Base-by-base conservation (phyloP, 2,329 filamentous ascomycete species). In the Pseudogymnoascus sp. region DNA sequence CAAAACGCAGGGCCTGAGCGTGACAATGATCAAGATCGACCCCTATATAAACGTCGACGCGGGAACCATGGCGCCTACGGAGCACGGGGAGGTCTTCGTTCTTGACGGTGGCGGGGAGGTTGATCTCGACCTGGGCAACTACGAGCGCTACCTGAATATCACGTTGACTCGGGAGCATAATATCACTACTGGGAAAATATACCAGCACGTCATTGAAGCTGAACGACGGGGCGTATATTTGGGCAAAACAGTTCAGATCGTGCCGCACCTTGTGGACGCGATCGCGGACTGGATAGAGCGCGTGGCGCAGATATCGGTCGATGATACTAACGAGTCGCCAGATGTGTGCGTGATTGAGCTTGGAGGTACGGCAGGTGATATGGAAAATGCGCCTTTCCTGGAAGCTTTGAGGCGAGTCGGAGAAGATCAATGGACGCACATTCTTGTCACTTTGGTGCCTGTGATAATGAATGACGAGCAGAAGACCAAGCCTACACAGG, bases 151-250 rank as follows among this genome's bases (percentile, higher is more conserved):
- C 73, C 86, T 96, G 61, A 88, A 88, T 72, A 88, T 93, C 68
- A 90, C 88, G 62, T 82, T 97, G 66, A 91, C 86, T 9, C 82
- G 88, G 66, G 91, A 96, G 70, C 91, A 93, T 80, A 97, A 97
- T 77, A 96, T 99, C 76, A 99, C 95, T 2, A 96, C 93, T 4
- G 95, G 95, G 73, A 97, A 97, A 80, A 91, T 97, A 69, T 97
- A 97, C 78, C 83, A 91, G 72, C 86, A 89, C 70, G 93, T 97
- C 61, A 92, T 96, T 70, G 85, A 92, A 72, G 86, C 85, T 65
- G 83, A 85, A 72, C 78, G 83, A 17, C 76, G 77, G 42, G 87
- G 86, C 62, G 88, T 93, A 73, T 97, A 96, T 71, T 83, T 97
- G 13, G 93, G 93, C 67, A 87, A 89, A 75, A 92, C 93, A 17